Conservation (phyloP, 768 basidiomycete genomes). For the Chalciporus piperatus region DNA sequence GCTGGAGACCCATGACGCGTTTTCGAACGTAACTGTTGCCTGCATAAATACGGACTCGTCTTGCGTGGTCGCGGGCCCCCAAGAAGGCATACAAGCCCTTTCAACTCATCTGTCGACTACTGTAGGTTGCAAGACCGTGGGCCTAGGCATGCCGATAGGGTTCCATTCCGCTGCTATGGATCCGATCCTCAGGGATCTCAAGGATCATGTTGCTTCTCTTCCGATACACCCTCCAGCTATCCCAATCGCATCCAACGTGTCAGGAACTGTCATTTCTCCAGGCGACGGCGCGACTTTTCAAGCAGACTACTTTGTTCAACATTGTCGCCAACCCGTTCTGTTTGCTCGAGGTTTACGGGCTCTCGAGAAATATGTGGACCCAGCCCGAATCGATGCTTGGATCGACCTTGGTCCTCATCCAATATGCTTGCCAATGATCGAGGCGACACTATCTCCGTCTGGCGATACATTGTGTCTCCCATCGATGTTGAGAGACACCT, state of each 20-base stretch:
- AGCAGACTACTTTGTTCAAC: constrained; percentile 52
- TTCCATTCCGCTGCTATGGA: constrained; percentile 69
- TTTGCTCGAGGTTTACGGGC: constrained; percentile 52
- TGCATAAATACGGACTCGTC: constrained; percentile 62
- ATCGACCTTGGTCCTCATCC: constrained; percentile 69
- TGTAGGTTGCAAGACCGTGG: constrained; percentile 37
- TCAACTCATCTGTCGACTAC: constrained; percentile 38
- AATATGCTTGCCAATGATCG: constrained; percentile 55
- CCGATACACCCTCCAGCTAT: constrained; percentile 47
- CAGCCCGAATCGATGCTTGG: constrained; percentile 43
- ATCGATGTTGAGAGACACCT: constrained; percentile 46
- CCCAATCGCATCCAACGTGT: constrained; percentile 61
- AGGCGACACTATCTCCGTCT: constrained; percentile 25
- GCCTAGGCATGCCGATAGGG: constrained; percentile 56
- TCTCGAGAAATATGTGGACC: constrained; percentile 29
- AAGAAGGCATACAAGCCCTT: constrained; percentile 41
- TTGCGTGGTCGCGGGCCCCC: constrained; percentile 58
- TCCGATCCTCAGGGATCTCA: constrained; percentile 51
- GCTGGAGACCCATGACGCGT: constrained; percentile 33
- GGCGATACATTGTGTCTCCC: constrained; percentile 41
- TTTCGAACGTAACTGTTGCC: constrained; percentile 45
- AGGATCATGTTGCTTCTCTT: constrained; percentile 35
- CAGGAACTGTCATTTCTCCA: constrained; percentile 49
- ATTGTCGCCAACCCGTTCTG: constrained; percentile 54
- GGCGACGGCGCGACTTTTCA: constrained; percentile 50